Evolutionary conservation across 805 yeast species (phyloP).

Genomic region (Sungouiozyma ichnusensis): DNA sequence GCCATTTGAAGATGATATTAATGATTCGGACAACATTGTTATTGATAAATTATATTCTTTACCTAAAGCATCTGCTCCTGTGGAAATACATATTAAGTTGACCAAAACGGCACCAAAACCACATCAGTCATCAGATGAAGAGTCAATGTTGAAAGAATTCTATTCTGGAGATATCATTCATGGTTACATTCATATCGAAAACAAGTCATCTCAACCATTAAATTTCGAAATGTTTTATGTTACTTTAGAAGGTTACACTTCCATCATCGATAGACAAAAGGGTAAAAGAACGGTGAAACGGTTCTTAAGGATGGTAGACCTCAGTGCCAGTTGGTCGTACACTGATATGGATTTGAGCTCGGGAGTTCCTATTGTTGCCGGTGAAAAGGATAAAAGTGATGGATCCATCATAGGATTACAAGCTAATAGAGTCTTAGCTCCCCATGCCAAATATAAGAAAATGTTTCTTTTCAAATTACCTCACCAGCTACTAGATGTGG

Average conservation of each 20-base stretch:
- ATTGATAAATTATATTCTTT: slow-evolving; percentile 43
- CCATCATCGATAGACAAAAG: slow-evolving; percentile 24
- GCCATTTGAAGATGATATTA: slow-evolving; percentile 25
- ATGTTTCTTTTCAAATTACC: slow-evolving; percentile 52
- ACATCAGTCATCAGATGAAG: slow-evolving; percentile 35
- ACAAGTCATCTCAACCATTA: slow-evolving; percentile 36
- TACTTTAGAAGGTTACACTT: slow-evolving; percentile 35
- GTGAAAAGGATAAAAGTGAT: slow-evolving; percentile 35
- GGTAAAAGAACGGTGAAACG: slow-evolving; percentile 35
- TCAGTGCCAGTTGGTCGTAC: slow-evolving; percentile 45
- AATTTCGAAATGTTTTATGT: slow-evolving; percentile 55
- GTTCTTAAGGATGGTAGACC: slow-evolving; percentile 49
- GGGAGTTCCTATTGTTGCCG: slow-evolving; percentile 39
- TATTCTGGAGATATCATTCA: slow-evolving; percentile 57
- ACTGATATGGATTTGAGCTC: slow-evolving; percentile 43
- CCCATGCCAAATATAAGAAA: slow-evolving; percentile 43
- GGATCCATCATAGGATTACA: slow-evolving; percentile 41
- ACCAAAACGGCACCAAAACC: slow-evolving; percentile 44
- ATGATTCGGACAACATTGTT: slow-evolving; percentile 35
- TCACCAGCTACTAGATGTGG: slow-evolving; percentile 39
- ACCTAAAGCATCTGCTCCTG: slow-evolving; percentile 35
- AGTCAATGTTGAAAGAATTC: slow-evolving; percentile 42
- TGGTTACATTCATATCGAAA: slow-evolving; percentile 46
- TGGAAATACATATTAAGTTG: slow-evolving; percentile 39
- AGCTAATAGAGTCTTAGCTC: slow-evolving; percentile 38